These are phyloP conservation scores for Pleurozium schreberi DNA, from an alignment of 225 moss, liverwort and hornwort species.

Conservation along the genomic window DNA sequence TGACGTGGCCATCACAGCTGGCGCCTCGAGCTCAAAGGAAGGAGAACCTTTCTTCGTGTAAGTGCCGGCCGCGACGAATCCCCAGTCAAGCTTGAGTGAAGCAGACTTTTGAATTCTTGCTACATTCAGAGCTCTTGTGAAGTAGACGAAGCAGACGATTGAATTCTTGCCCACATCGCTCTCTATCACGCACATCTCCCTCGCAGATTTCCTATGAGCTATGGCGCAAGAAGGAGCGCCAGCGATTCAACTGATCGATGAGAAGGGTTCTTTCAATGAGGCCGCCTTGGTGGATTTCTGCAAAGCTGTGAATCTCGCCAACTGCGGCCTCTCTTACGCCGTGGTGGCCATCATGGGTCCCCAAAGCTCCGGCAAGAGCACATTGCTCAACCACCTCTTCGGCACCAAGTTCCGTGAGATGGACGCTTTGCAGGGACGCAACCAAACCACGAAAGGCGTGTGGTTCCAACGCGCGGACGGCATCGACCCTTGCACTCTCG, in stretches of 20 bases:
- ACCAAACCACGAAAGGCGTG: constrained; percentile 91
- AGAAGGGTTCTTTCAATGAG: constrained; percentile 43
- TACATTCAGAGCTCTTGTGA: too few relatives aligned
- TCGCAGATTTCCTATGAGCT: not conserved
- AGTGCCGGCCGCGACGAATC: not conserved
- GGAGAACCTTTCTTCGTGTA: not conserved
- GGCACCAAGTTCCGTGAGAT: constrained; percentile 38
- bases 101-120: too few relatives aligned
- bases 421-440: constrained; percentile 40
- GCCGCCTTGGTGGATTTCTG: constrained; percentile 47
- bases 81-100: not conserved
- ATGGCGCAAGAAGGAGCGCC: constrained; percentile 48
- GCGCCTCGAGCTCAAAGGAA: not conserved
- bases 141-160: too few relatives aligned
- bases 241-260: constrained; percentile 75
- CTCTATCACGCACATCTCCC: too few relatives aligned
- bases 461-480: constrained; percentile 69
- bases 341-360: constrained; percentile 99
- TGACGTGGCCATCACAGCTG: not conserved
- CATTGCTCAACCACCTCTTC: constrained; percentile 45
- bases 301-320: constrained; percentile 39
- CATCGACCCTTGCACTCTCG: constrained; percentile 68
- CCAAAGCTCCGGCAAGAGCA: constrained; percentile 83
- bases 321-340: constrained; percentile 83
- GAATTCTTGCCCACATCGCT: not conserved